A percentile compares a stretch with the other conserved stretches of the same genome.
phyloP scores from a whole-genome alignment of 306 rosid species.

The Herpetospermum pedunculosum region DNA sequence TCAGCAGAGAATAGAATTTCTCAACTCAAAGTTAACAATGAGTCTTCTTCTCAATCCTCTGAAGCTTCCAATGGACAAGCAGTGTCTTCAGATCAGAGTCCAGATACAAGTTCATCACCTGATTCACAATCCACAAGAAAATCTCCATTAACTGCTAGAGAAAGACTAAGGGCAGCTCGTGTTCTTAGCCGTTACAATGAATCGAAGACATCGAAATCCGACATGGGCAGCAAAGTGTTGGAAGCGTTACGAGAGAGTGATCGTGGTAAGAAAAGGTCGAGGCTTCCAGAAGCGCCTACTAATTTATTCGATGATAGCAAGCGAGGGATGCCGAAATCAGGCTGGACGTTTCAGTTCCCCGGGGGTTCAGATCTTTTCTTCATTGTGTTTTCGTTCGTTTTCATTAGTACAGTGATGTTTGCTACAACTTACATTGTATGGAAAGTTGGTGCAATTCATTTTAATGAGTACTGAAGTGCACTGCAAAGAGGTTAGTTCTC shows the following conservation, averaged over 20 bases:
- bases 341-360: slow-evolving; percentile 62
- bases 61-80: slow-evolving; percentile 35
- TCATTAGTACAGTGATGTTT: slow-evolving; percentile 82
- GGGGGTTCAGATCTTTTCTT: slow-evolving; percentile 65
- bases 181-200: slow-evolving; percentile 45
- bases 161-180: slow-evolving; percentile 79
- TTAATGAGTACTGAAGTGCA: slow-evolving; percentile 59
- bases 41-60: slow-evolving; percentile 27
- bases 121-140: slow-evolving; percentile 25
- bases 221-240: slow-evolving; percentile 60
- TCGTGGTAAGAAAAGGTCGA: slow-evolving; percentile 62
- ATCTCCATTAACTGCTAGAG: slow-evolving; percentile 56
- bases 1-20: slow-evolving; percentile 17
- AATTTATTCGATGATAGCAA: slow-evolving; percentile 80
- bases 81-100: slow-evolving; percentile 14
- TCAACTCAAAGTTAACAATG: slow-evolving; percentile 21
- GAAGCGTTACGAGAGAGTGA: slow-evolving; percentile 72
- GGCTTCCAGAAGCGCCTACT: slow-evolving; percentile 89
- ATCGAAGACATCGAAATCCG: slow-evolving; percentile 45
- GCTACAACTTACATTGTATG: slow-evolving; percentile 87
- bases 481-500: not conserved
- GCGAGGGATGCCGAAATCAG: slow-evolving; percentile 62
- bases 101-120: slow-evolving; percentile 22
- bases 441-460: slow-evolving; percentile 97
- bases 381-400: slow-evolving; percentile 57